phyloP scores from a whole-genome alignment of 805 yeast species.

The Metschnikowia anglica region DNA sequence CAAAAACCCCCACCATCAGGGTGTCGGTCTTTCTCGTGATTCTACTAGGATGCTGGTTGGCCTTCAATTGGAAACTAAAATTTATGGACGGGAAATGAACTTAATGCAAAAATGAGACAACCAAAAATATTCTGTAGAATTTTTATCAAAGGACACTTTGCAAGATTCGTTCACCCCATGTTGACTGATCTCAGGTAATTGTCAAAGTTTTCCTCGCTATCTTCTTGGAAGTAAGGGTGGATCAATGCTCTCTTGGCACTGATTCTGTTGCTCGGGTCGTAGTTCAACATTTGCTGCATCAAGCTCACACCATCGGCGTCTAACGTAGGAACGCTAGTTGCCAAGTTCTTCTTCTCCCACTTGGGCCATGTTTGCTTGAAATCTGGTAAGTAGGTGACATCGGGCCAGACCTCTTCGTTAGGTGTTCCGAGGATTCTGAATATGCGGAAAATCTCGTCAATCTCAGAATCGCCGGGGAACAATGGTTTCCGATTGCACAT shows the following conservation, averaged over 20 bases:
- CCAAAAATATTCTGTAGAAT: not conserved
- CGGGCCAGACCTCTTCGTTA: constrained; percentile 91
- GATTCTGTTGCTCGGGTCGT: constrained; percentile 91
- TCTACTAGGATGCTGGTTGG: constrained; percentile 11
- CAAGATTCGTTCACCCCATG: constrained; percentile 31
- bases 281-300: constrained; percentile 72
- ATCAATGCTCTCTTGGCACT: constrained; percentile 89
- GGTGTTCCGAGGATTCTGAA: constrained; percentile 94
- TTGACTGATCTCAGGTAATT: constrained; percentile 37
- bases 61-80: constrained; percentile 1
- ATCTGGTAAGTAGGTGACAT: constrained; percentile 85
- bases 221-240: constrained; percentile 83
- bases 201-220: constrained; percentile 31
- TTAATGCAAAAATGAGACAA: constrained; percentile 4
- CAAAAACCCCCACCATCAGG: no score
- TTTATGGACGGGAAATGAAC: constrained; percentile 7
- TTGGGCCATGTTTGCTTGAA: constrained; percentile 91
- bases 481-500: constrained; percentile 95
- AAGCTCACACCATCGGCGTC: constrained; percentile 84
- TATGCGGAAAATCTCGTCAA: constrained; percentile 92
- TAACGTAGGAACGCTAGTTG: constrained; percentile 71
- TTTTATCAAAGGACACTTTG: not conserved
- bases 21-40: constrained; percentile 2
- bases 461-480: constrained; percentile 97
- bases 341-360: constrained; percentile 73